phyloP scores from a whole-genome alignment of 129 eudicot genomes.

The Glebionis coronaria region DNA sequence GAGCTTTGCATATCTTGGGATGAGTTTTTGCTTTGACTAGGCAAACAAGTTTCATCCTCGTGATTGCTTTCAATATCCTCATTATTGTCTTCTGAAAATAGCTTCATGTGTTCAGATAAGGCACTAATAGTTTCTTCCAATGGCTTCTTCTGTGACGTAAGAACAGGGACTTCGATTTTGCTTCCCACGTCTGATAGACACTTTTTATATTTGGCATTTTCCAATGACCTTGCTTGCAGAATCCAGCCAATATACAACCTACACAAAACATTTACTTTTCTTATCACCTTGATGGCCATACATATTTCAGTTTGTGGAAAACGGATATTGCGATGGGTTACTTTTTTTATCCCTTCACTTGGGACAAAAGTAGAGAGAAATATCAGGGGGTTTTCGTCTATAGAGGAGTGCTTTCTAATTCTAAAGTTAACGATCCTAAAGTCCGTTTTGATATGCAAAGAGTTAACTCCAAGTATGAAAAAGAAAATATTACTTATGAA shows the following conservation, averaged over 20 bases:
- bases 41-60: conserved; percentile 31
- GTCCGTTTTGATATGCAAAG: no score
- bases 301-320: no score
- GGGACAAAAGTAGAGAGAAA: no score
- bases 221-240: conserved; percentile 39
- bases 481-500: no score
- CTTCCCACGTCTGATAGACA: conserved; percentile 23
- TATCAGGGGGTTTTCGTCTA: no score
- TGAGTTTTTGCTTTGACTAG: conserved; percentile 34
- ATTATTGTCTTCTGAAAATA: conserved; percentile 35
- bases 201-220: conserved; percentile 34
- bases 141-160: conserved; percentile 62
- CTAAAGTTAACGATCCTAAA: no score
- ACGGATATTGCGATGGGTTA: no score
- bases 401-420: no score
- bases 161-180: conserved; percentile 50
- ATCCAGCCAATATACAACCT: conserved; percentile 51
- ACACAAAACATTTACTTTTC: conserved; percentile 7
- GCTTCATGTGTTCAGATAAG: conserved; percentile 60
- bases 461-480: no score
- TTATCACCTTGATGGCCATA: no score
- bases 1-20: conserved; percentile 35
- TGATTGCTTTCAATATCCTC: conserved; percentile 41
- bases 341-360: no score
- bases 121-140: conserved; percentile 69